phyloP scores from a whole-genome alignment of 2,329 filamentous ascomycete species.

The Aspergillus viridinutans region DNA sequence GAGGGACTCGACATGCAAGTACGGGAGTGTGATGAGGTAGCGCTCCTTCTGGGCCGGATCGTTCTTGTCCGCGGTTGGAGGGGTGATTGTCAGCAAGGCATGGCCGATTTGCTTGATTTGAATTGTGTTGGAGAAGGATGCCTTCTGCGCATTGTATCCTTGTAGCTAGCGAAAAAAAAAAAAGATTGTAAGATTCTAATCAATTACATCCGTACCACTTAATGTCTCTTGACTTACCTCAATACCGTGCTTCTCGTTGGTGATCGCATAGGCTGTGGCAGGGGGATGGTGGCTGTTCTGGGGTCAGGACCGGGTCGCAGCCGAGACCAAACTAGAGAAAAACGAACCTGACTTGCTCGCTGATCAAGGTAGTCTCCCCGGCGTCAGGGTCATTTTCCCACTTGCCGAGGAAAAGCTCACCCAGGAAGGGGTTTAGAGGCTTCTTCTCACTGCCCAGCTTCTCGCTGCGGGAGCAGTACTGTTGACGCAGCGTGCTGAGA shows the following conservation, averaged over 20 bases:
- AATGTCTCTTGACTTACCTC: conserved; percentile 35
- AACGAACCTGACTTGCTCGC: conserved; percentile 76
- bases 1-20: conserved; percentile 88
- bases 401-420: conserved; percentile 86
- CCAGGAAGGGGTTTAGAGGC: conserved; percentile 91
- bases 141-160: conserved; percentile 95
- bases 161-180: conserved; percentile 41
- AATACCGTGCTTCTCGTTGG: conserved; percentile 78
- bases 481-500: conserved; percentile 84
- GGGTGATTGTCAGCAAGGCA: conserved; percentile 67
- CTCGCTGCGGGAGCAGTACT: conserved; percentile 72
- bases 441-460: conserved; percentile 91
- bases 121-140: conserved; percentile 89
- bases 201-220: neutral
- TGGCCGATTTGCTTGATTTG: conserved; percentile 94
- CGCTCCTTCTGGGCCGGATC: conserved; percentile 50
- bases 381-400: conserved; percentile 70
- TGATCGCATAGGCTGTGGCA: conserved; percentile 89
- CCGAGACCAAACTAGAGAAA: neutral
- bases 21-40: conserved; percentile 87
- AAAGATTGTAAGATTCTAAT: neutral
- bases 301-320: conserved; percentile 9
- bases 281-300: conserved; percentile 74
- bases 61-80: conserved; percentile 50
- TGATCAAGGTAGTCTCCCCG: conserved; percentile 80